Evolutionary conservation across 1,284 basidiomycete species (phyloP).

Genomic region (Ganoderma multipileum): DNA sequence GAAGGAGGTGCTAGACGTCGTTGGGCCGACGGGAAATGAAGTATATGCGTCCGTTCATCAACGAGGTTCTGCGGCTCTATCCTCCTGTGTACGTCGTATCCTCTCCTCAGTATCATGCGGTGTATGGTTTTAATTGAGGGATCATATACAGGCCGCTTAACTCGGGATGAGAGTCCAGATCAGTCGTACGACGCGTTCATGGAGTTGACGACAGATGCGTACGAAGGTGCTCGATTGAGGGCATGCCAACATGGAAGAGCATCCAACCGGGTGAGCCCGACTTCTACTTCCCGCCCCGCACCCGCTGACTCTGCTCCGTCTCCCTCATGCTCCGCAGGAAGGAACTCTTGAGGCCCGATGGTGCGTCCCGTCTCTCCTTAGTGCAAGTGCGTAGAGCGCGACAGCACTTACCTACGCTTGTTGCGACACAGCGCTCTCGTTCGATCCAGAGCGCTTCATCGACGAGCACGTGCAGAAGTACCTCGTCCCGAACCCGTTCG

Average conservation of each 20-base stretch:
- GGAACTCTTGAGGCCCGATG: slow-evolving; percentile 74
- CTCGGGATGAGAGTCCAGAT: no score
- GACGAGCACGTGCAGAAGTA: slow-evolving; percentile 45
- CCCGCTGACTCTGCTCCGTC: slow-evolving; percentile 57
- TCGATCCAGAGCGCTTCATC: slow-evolving; percentile 54
- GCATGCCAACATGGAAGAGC: slow-evolving; percentile 54
- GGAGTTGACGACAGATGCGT: neutral
- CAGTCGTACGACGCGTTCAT: no score
- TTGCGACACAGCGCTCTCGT: slow-evolving; percentile 32
- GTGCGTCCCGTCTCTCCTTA: no score
- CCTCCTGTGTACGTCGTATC: slow-evolving; percentile 57
- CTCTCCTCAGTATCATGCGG: neutral
- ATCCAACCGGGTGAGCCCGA: slow-evolving; percentile 52
- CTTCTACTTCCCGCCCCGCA: slow-evolving; percentile 58
- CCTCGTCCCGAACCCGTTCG: slow-evolving; percentile 40
- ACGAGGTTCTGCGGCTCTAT: slow-evolving; percentile 65
- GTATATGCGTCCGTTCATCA: slow-evolving; percentile 50
- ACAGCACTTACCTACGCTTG: no score
- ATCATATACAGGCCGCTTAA: no score
- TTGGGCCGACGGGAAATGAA: slow-evolving; percentile 46
- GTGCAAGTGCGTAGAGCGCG: no score
- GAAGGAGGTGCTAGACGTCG: slow-evolving; percentile 44
- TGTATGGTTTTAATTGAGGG: no score
- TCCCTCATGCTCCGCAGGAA: slow-evolving; percentile 67
- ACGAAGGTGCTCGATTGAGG: slow-evolving; percentile 42